Evolutionary conservation across 2,329 filamentous ascomycete genomes (phyloP), one percentile per base, ranked within the genome.

Genomic region (Colletotrichum sp.): DNA sequence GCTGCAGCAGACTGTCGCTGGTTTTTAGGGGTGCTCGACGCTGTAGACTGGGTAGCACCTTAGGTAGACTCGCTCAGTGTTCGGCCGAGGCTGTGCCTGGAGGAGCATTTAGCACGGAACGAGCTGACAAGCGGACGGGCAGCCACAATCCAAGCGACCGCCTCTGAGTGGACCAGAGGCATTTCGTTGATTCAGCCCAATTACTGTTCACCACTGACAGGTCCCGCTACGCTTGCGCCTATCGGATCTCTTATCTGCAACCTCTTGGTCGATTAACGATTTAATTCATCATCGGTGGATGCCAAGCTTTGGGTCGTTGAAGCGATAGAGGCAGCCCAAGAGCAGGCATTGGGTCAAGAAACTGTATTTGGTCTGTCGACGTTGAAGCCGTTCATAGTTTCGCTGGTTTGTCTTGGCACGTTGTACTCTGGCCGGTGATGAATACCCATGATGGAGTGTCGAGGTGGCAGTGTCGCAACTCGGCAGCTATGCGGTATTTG

Each of bases 161-260:
- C 32, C 39, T 34, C 70, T 39, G 74, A 71, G 73, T 82, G 74
- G 79, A 36, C 32, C 68, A 27, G 28, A 74, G 55, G 62, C 39
- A 74, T 75, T 75, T 78, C 69, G 60, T 77, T 77, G 75, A 78
- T 76, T 77, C 67, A 77, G 70, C 69, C 65, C 77, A 75, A 75
- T 77, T 77, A 77, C 67, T 71, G 39, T 71, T 48, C 74, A 70
- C 76, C 62, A 75, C 68, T 76, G 43, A 70, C 66, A 71, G 36
- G 58, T 62, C 52, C 71, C 43, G 65, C 25, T 70, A 32, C 34
- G 66, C 34, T 25, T 64, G 30, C 56, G 56, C 64, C 73, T 61
- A 65, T 48, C 55, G 64, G 22, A 39, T 43, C 15, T 64, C 65
- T 76, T 76, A 76, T 76, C 74, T 70, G 66, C 73, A 27, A 60